phyloP scores from a whole-genome alignment of 257 asterid species.

The Pogostemon cablin region DNA sequence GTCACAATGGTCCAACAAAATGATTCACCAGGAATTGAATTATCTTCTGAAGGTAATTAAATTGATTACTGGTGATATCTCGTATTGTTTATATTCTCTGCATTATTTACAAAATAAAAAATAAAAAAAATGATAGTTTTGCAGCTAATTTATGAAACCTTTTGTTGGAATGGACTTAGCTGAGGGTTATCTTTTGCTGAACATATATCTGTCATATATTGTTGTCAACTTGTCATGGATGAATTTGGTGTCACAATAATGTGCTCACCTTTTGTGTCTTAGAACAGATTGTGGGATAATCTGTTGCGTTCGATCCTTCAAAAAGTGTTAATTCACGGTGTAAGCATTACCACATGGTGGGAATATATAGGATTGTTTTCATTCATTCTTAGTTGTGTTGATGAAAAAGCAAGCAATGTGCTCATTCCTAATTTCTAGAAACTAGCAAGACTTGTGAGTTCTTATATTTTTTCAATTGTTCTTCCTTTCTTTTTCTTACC shows the following conservation, averaged over 20 bases:
- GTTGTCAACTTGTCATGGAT: neutral
- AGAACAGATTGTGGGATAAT: conserved; percentile 11
- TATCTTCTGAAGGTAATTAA: conserved; percentile 52
- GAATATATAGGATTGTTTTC: neutral
- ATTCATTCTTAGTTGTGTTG: neutral
- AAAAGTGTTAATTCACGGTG: no score
- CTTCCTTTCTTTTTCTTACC: no score
- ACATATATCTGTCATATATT: conserved; percentile 3
- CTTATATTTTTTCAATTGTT: neutral
- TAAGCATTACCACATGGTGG: no score
- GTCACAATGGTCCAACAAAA: conserved; percentile 26
- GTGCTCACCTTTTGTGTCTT: neutral
- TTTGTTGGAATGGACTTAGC: conserved; percentile 9
- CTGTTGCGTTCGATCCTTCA: neutral
- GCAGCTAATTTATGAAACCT: neutral
- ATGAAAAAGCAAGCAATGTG: neutral
- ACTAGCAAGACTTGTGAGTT: neutral
- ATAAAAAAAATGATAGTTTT: neutral
- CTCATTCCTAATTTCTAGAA: conserved; percentile 2
- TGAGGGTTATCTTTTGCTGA: neutral
- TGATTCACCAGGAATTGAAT: conserved; percentile 38
- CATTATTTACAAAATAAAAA: neutral
- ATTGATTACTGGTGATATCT: neutral
- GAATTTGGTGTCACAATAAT: conserved; percentile 4
- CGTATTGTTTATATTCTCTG: conserved; percentile 14